A percentile compares a stretch with the other conserved stretches of the same genome.
phyloP scores from a whole-genome alignment of 2,329 filamentous ascomycete genomes.

The Penicillium psychrosexuale region DNA sequence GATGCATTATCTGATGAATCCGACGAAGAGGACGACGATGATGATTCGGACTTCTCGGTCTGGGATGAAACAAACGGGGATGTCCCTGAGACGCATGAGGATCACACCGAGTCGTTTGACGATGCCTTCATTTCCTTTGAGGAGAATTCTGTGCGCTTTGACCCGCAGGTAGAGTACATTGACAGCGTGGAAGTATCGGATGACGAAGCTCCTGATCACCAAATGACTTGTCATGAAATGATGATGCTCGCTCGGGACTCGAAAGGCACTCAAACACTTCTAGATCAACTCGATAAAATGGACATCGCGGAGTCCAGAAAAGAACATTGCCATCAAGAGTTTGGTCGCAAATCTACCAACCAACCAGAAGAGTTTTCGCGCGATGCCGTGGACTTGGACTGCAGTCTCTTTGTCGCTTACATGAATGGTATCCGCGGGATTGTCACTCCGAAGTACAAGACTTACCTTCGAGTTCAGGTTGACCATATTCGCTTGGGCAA shows the following conservation, averaged over 20 bases:
- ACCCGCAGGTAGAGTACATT: constrained; percentile 35
- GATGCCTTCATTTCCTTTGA: constrained; percentile 40
- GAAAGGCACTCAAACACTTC: constrained; percentile 18
- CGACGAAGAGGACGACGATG: constrained; percentile 30
- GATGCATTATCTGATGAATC: constrained; percentile 24
- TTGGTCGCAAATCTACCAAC: constrained; percentile 18
- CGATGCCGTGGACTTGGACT: constrained; percentile 41
- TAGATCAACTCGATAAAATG: constrained; percentile 18
- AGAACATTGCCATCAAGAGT: constrained; percentile 15
- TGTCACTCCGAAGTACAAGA: constrained; percentile 32
- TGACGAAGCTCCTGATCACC: constrained; percentile 23
- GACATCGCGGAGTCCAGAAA: constrained; percentile 17
- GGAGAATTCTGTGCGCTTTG: constrained; percentile 33
- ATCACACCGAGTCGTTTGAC: constrained; percentile 34
- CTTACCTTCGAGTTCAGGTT: constrained; percentile 33
- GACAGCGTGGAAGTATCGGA: constrained; percentile 28
- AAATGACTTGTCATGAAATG: constrained; percentile 43
- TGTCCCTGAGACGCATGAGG: constrained; percentile 29
- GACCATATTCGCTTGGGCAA: constrained; percentile 35
- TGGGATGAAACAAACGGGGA: constrained; percentile 29
- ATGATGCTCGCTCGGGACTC: constrained; percentile 35
- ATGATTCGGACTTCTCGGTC: constrained; percentile 30
- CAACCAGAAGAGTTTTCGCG: constrained; percentile 36
- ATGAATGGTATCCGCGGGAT: constrained; percentile 44
- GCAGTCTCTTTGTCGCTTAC: constrained; percentile 39